Evolutionary conservation across 768 basidiomycete genomes (phyloP).

Genomic region (Xerocomus spinulosus): DNA sequence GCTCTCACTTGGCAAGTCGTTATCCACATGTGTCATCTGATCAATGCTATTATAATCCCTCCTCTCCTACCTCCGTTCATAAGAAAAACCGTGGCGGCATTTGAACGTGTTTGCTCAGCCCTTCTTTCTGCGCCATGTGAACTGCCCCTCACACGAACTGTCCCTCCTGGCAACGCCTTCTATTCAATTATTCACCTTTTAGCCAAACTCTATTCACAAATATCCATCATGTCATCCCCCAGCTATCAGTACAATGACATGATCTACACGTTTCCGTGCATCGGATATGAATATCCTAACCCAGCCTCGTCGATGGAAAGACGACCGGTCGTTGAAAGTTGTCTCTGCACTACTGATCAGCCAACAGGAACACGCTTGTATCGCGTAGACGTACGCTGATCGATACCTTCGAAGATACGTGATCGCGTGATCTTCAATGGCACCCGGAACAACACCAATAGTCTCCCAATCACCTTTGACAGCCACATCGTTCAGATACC

Average conservation of each 20-base stretch:
- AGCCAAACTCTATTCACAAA: conserved; percentile 23
- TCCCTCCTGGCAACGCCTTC: conserved; percentile 29
- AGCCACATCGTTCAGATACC: conserved; percentile 79
- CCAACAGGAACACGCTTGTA: conserved; percentile 1
- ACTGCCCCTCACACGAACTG: conserved; percentile 6
- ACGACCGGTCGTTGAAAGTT: conserved; percentile 67
- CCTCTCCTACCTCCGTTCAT: conserved; percentile 20
- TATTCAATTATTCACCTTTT: conserved; percentile 18
- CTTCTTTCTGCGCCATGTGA: conserved; percentile 20
- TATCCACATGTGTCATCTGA: conserved; percentile 24
- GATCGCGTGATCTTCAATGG: conserved; percentile 86
- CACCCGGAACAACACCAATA: conserved; percentile 75
- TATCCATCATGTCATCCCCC: conserved; percentile 16
- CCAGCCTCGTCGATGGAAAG: conserved; percentile 52
- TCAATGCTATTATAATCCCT: conserved; percentile 27
- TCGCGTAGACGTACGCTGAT: conserved; percentile 61
- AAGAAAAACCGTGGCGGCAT: conserved; percentile 17
- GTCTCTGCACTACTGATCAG: conserved; percentile 38
- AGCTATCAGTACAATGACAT: conserved; percentile 16
- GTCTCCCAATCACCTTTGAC: conserved; percentile 77
- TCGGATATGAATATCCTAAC: conserved; percentile 31
- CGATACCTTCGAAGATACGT: conserved; percentile 87
- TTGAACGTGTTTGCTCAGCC: conserved; percentile 20
- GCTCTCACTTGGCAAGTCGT: conserved; percentile 9
- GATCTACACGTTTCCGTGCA: conserved; percentile 24